phyloP scores from a whole-genome alignment of 2,329 filamentous ascomycete species.

The Ophiostoma quercus region DNA sequence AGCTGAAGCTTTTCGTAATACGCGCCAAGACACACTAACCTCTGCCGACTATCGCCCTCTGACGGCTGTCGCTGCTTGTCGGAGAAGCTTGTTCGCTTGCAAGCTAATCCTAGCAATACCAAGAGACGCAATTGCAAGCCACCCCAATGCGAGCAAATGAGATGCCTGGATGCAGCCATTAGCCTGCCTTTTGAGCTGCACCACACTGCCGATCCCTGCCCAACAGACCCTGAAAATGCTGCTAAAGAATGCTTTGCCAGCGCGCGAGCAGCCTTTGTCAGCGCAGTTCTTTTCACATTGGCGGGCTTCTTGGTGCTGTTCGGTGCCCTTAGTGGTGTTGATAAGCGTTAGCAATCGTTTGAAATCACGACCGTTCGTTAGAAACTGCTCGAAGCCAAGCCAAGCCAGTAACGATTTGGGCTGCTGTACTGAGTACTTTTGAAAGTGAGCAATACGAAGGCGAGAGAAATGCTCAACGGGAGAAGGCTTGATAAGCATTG shows the following conservation, averaged over 20 bases:
- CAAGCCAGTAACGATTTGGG: background rate
- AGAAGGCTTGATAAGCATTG: background rate
- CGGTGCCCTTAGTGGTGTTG: background rate
- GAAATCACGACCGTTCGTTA: background rate
- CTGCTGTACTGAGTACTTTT: background rate
- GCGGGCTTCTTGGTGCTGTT: background rate
- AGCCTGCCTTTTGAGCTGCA: background rate
- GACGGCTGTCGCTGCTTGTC: conserved; percentile 7
- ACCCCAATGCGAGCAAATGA: background rate
- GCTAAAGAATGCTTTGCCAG: background rate
- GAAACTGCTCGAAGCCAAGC: background rate
- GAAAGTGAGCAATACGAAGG: background rate
- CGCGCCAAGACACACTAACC: background rate
- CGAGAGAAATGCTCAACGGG: background rate
- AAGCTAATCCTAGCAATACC: conserved; percentile 1
- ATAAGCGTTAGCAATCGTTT: background rate
- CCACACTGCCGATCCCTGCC: background rate
- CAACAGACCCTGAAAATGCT: too few relatives aligned
- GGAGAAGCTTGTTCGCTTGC: conserved; percentile 6
- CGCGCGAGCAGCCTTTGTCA: background rate
- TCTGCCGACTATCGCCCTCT: background rate
- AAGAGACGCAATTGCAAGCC: background rate
- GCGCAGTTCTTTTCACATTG: background rate
- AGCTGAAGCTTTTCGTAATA: background rate
- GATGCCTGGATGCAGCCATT: background rate